phyloP scores from a whole-genome alignment of 2,329 filamentous ascomycete genomes.

The Fusarium cyanostomum region DNA sequence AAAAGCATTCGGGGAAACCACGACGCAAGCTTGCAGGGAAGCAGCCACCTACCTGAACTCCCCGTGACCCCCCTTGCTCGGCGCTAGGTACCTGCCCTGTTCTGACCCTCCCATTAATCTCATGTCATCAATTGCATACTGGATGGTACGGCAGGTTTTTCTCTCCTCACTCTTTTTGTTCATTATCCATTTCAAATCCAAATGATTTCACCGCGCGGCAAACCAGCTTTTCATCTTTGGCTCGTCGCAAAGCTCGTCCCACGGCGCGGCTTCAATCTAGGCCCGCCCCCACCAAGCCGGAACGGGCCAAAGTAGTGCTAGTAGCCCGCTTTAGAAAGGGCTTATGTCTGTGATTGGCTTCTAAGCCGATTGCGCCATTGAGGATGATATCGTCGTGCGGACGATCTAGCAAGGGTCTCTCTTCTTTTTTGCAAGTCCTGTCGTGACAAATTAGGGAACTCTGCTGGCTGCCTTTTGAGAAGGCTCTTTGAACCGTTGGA shows the following conservation, averaged over 20 bases:
- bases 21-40: not conserved
- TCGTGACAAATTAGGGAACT: conserved; percentile 1
- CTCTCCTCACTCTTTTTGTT: conserved; percentile 1
- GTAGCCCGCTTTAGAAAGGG: conserved; percentile 15
- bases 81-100: not conserved
- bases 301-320: conserved; percentile 11
- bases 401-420: conserved; percentile 17
- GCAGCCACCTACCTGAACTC: conserved; percentile 22
- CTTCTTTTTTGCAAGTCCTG: not conserved
- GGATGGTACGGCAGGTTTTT: not conserved
- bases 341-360: conserved; percentile 19
- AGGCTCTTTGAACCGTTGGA: not conserved
- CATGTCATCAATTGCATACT: conserved; percentile 1
- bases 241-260: conserved; percentile 7
- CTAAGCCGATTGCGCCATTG: conserved; percentile 40
- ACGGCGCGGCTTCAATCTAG: conserved; percentile 6
- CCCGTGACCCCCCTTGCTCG: conserved; percentile 14
- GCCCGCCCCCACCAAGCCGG: conserved; percentile 16
- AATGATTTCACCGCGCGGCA: conserved; percentile 21
- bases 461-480: not conserved
- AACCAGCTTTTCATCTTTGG: conserved; percentile 3
- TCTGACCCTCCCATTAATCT: not conserved
- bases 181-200: conserved; percentile 17
- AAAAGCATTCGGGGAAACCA: conserved; percentile 1
- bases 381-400: conserved; percentile 34